These are phyloP conservation scores for Nothomitra cinnamomea DNA, from an alignment of 2,329 filamentous ascomycete species.

Conservation along the genomic window DNA sequence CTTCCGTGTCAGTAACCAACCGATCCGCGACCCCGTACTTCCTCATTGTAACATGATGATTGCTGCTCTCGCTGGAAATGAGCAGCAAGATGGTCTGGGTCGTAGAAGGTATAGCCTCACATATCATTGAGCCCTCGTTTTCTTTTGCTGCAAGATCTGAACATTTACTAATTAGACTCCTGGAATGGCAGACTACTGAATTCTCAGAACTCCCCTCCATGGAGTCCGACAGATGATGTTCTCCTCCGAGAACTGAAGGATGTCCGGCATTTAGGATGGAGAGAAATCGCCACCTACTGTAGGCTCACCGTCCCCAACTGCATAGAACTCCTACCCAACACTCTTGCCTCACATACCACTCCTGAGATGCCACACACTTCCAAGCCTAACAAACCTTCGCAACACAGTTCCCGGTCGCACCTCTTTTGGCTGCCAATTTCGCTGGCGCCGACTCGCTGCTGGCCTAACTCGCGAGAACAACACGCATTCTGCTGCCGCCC, in stretches of 20 bases:
- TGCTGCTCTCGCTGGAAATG: background rate
- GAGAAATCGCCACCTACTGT: slow-evolving; percentile 18
- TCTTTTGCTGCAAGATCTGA: background rate
- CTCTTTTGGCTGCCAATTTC: slow-evolving; percentile 17
- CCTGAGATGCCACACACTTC: background rate
- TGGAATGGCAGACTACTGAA: slow-evolving; percentile 12
- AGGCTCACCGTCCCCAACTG: slow-evolving; percentile 4
- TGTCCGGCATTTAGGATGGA: slow-evolving; percentile 17
- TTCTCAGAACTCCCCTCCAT: slow-evolving; percentile 17
- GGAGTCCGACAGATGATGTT: slow-evolving; percentile 17
- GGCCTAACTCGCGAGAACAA: slow-evolving; percentile 7
- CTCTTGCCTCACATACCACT: background rate
- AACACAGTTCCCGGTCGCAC: slow-evolving; percentile 14
- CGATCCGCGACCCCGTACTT: background rate
- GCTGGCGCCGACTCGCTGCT: slow-evolving; percentile 16
- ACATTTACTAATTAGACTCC: background rate
- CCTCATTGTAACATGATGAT: background rate
- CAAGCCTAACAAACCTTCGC: slow-evolving; percentile 6
- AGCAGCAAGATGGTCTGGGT: background rate
- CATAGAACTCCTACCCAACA: no score
- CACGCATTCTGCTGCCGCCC: background rate
- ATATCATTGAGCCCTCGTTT: background rate
- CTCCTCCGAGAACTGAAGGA: slow-evolving; percentile 16
- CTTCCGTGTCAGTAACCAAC: background rate
- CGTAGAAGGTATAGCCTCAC: background rate